These are phyloP conservation scores for Ligustrum vulgare DNA, from an alignment of 257 asterid genomes.

Conservation along the genomic window DNA sequence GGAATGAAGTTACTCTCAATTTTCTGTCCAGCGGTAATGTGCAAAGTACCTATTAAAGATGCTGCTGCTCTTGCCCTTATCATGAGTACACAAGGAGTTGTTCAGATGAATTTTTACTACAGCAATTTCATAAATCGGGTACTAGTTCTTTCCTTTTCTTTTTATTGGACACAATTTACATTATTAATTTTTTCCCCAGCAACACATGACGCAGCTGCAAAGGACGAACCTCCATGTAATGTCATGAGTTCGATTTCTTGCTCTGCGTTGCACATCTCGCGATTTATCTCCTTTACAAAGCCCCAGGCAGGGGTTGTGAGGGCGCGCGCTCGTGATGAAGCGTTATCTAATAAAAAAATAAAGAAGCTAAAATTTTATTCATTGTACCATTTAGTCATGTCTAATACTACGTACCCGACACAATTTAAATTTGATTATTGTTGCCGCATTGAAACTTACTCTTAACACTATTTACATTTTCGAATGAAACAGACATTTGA, in stretches of 20 bases:
- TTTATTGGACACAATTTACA: too few relatives aligned
- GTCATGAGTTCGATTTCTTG: too few relatives aligned
- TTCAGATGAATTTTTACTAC: slow-evolving; percentile 70
- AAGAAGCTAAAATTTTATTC: neutral
- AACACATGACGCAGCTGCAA: too few relatives aligned
- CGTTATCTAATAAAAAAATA: too few relatives aligned
- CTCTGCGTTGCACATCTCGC: too few relatives aligned
- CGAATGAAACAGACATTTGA: slow-evolving; percentile 45
- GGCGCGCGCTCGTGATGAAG: too few relatives aligned
- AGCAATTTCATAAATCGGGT: slow-evolving; percentile 39
- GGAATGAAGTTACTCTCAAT: slow-evolving; percentile 39
- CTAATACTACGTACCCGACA: neutral
- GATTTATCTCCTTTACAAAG: too few relatives aligned
- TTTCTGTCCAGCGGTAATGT: slow-evolving; percentile 51
- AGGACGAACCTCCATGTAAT: too few relatives aligned
- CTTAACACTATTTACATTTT: neutral
- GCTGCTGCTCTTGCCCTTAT: slow-evolving; percentile 75
- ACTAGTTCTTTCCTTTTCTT: neutral
- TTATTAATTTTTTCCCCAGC: too few relatives aligned
- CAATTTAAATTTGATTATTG: neutral
- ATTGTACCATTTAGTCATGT: neutral
- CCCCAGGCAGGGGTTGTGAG: too few relatives aligned
- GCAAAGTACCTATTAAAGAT: slow-evolving; percentile 72
- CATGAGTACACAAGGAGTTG: slow-evolving; percentile 75
- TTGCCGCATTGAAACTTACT: neutral